These are phyloP conservation scores for Haberlea rhodopensis DNA, from an alignment of 257 asterid species.

Conservation along the genomic window DNA sequence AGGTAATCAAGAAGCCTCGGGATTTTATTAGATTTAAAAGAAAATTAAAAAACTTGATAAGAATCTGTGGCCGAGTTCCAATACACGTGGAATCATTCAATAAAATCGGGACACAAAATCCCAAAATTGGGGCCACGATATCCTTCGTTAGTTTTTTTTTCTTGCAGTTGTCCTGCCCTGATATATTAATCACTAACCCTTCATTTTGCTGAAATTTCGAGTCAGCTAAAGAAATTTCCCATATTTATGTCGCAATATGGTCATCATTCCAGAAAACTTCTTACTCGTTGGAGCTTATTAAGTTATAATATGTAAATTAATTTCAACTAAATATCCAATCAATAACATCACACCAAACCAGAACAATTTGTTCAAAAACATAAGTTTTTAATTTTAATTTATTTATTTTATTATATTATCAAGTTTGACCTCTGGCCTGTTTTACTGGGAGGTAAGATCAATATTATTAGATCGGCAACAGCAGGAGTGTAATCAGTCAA, in stretches of 20 bases:
- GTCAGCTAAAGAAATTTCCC: neutral
- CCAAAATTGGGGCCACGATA: neutral
- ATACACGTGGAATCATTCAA: slow-evolving; percentile 24
- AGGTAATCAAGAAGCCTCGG: slow-evolving; percentile 5
- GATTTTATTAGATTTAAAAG: slow-evolving; percentile 7
- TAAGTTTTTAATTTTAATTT: too few relatives aligned
- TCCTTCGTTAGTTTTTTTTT: neutral
- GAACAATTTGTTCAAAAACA: too few relatives aligned
- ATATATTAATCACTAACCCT: neutral
- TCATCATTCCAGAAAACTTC: neutral
- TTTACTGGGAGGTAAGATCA: neutral
- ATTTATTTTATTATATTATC: too few relatives aligned
- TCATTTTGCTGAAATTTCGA: neutral
- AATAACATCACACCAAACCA: neutral
- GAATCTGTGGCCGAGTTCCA: slow-evolving; percentile 14
- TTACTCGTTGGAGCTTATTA: neutral
- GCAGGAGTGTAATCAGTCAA: neutral
- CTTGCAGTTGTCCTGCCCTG: neutral
- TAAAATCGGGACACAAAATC: slow-evolving; percentile 28
- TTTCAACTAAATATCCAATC: neutral
- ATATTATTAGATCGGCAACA: neutral
- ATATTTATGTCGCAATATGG: neutral
- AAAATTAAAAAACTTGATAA: slow-evolving; percentile 15
- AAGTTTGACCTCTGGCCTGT: neutral
- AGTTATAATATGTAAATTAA: neutral